Percentiles rank a stretch among this genome's conserved stretches.
These are phyloP conservation scores for Metarhizium album DNA, from an alignment of 2,329 filamentous ascomycete species.

Conservation along the genomic window DNA sequence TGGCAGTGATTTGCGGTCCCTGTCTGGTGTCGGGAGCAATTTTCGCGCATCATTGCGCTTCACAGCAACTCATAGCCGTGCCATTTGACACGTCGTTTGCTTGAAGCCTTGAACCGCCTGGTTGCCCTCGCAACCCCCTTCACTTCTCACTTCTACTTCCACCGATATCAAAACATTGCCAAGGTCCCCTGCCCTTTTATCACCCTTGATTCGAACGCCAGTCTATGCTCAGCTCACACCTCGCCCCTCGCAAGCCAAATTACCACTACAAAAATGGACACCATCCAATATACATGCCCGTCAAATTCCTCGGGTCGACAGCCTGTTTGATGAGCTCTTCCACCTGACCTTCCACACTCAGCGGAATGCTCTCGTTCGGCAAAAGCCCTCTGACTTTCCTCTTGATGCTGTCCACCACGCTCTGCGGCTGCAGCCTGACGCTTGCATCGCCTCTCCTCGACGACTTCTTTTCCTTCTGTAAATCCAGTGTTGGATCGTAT, in stretches of 20 bases:
- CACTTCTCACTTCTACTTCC: no score
- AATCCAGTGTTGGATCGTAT: conserved; percentile 90
- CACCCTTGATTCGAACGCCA: not conserved
- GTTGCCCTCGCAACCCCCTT: no score
- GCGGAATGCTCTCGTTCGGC: conserved; percentile 77
- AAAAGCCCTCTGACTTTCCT: conserved; percentile 78
- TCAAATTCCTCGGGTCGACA: conserved; percentile 66
- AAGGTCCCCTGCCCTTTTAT: not conserved
- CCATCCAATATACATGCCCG: conserved; percentile 97
- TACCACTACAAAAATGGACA: conserved; percentile 42
- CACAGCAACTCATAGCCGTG: no score
- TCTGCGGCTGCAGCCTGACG: conserved; percentile 47
- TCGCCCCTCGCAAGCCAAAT: not conserved
- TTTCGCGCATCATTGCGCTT: no score
- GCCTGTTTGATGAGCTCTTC: conserved; percentile 87
- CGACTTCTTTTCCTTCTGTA: conserved; percentile 56
- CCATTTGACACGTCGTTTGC: no score
- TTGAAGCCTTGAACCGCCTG: no score
- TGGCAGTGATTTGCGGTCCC: no score
- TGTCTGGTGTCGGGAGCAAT: no score
- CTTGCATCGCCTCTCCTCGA: conserved; percentile 26
- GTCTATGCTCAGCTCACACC: not conserved
- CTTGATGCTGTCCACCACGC: conserved; percentile 81
- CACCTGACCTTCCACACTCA: conserved; percentile 96
- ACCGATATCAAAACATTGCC: no score